These are phyloP conservation scores for Eremothecium sinecaudum DNA, from an alignment of 1,139 yeast species.

Conservation along the genomic window DNA sequence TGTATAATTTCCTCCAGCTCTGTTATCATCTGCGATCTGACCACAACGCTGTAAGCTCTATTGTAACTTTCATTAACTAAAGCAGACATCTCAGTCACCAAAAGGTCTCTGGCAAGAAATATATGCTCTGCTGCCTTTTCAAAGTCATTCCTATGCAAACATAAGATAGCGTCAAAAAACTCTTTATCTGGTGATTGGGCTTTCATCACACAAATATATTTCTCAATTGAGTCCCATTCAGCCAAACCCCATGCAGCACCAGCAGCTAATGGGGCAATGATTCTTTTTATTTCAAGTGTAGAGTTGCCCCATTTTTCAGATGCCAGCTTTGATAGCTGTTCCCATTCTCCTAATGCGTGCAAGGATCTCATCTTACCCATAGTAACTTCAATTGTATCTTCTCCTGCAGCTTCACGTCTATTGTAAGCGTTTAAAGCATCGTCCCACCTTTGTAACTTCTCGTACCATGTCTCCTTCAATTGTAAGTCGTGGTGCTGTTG, in stretches of 20 bases:
- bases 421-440: constrained; percentile 90
- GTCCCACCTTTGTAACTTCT: constrained; percentile 94
- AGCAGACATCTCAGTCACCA: constrained; percentile 91
- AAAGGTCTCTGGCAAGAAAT: constrained; percentile 71
- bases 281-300: constrained; percentile 60
- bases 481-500: constrained; percentile 89
- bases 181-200: constrained; percentile 89
- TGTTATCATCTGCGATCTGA: constrained; percentile 92
- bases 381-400: constrained; percentile 57
- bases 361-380: constrained; percentile 98
- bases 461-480: constrained; percentile 95
- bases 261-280: constrained; percentile 96
- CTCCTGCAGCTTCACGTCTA: constrained; percentile 49
- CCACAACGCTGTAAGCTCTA: constrained; percentile 94
- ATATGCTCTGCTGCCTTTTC: constrained; percentile 75
- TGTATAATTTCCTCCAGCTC: constrained; percentile 91
- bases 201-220: constrained; percentile 83
- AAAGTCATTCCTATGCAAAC: constrained; percentile 78
- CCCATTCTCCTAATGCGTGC: constrained; percentile 99
- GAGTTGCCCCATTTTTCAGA: constrained; percentile 76
- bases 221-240: constrained; percentile 94
- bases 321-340: constrained; percentile 76
- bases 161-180: constrained; percentile 82
- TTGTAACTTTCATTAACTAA: constrained; percentile 91
- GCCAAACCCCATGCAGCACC: constrained; percentile 99